phyloP scores from a whole-genome alignment of 495 filamentous ascomycete species.

The Lophiostoma macrostomum region DNA sequence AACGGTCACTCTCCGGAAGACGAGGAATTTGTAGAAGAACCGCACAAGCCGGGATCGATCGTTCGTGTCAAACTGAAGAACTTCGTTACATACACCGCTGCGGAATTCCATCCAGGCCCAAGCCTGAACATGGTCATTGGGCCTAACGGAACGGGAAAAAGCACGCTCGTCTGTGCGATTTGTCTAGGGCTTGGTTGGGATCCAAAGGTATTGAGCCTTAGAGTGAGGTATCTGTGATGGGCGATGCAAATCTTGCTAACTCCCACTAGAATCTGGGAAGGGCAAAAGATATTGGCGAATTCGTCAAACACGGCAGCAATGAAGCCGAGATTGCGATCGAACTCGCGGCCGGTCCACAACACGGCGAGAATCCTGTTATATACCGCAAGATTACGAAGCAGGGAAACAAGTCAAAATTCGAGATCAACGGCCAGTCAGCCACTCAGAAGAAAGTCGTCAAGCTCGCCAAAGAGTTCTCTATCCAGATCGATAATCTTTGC shows the following conservation, averaged over 20 bases:
- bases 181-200: conserved; percentile 88
- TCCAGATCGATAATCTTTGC: conserved; percentile 96
- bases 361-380: conserved; percentile 64
- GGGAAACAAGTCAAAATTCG: conserved; percentile 73
- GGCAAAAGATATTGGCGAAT: conserved; percentile 80
- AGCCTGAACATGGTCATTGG: conserved; percentile 98
- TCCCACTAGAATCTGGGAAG: conserved; percentile 67
- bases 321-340: conserved; percentile 88
- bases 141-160: conserved; percentile 96
- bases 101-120: conserved; percentile 84
- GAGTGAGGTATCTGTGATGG: conserved; percentile 17
- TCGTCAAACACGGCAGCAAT: conserved; percentile 82
- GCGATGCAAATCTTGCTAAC: conserved; percentile 3
- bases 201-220: conserved; percentile 63
- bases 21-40: conserved; percentile 15
- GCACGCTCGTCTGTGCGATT: conserved; percentile 94
- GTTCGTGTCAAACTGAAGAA: conserved; percentile 81
- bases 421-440: conserved; percentile 59
- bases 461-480: conserved; percentile 66
- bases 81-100: conserved; percentile 92
- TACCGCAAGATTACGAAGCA: conserved; percentile 73
- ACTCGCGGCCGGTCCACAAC: conserved; percentile 56
- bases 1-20: conserved; percentile 18
- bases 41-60: conserved; percentile 78
- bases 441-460: conserved; percentile 58